Percentiles rank a stretch among this genome's conserved stretches.
phyloP scores from a whole-genome alignment of 1,284 basidiomycete species.

The Lentinula novae-zelandiae region DNA sequence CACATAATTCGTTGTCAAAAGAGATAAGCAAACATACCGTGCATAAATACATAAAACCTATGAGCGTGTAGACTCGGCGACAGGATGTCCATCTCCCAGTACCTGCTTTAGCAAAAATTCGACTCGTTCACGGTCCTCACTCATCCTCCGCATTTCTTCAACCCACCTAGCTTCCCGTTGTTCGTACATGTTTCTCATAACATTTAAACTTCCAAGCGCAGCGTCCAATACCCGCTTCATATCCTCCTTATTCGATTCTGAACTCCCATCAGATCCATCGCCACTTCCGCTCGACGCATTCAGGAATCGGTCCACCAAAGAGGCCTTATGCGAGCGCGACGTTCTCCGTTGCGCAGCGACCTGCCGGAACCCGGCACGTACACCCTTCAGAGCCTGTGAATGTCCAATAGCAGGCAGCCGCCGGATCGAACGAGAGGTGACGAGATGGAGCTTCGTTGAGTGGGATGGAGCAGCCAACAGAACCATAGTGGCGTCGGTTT shows the following conservation, averaged over 20 bases:
- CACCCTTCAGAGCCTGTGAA: conserved; percentile 44
- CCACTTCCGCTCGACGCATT: conserved; percentile 39
- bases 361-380: conserved; percentile 54
- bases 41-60: background rate
- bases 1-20: too few relatives aligned
- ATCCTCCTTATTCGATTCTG: conserved; percentile 55
- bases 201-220: conserved; percentile 59
- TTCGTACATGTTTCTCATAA: conserved; percentile 60
- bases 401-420: conserved; percentile 44
- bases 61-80: background rate
- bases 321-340: conserved; percentile 45
- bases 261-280: conserved; percentile 52
- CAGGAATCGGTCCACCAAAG: conserved; percentile 55
- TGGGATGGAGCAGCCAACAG: conserved; percentile 72
- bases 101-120: conserved; percentile 62
- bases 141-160: conserved; percentile 63
- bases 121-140: conserved; percentile 63
- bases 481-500: conserved; percentile 74
- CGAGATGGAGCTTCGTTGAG: conserved; percentile 54
- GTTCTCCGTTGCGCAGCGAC: conserved; percentile 55
- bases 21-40: too few relatives aligned
- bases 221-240: conserved; percentile 61
- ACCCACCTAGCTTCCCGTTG: conserved; percentile 63
- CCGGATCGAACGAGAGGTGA: conserved; percentile 65
- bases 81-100: conserved; percentile 37